Evolutionary conservation across 495 filamentous ascomycete species (phyloP).

Genomic region (Aspergillus hancockii): DNA sequence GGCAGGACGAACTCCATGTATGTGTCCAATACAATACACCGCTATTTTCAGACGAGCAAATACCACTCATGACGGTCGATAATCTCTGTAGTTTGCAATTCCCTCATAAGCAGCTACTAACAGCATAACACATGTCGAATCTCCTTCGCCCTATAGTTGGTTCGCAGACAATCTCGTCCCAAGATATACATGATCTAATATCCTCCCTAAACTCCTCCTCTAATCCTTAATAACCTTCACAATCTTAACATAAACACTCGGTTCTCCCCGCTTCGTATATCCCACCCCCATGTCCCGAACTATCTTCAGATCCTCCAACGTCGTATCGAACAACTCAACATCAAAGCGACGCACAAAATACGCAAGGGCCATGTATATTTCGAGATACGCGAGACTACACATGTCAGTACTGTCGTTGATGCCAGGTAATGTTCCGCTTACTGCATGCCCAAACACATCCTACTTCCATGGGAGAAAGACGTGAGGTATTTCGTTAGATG

Average conservation of each 20-base stretch:
- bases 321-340: conserved; percentile 31
- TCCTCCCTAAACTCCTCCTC: no score
- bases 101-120: no score
- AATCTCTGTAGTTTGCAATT: no score
- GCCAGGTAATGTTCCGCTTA: conserved; percentile 17
- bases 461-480: conserved; percentile 46
- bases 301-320: conserved; percentile 19
- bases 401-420: neutral
- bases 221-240: neutral
- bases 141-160: no score
- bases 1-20: no score
- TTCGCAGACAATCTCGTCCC: no score
- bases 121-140: no score
- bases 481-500: conserved; percentile 37
- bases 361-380: conserved; percentile 33
- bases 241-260: neutral
- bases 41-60: no score
- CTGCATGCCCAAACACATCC: conserved; percentile 51
- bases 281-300: neutral
- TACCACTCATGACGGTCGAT: no score
- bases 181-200: no score
- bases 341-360: conserved; percentile 31
- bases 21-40: no score
- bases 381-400: conserved; percentile 28
- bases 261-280: neutral